phyloP scores from a whole-genome alignment of 1,284 basidiomycete species.

The Pisolithus thermaeus region DNA sequence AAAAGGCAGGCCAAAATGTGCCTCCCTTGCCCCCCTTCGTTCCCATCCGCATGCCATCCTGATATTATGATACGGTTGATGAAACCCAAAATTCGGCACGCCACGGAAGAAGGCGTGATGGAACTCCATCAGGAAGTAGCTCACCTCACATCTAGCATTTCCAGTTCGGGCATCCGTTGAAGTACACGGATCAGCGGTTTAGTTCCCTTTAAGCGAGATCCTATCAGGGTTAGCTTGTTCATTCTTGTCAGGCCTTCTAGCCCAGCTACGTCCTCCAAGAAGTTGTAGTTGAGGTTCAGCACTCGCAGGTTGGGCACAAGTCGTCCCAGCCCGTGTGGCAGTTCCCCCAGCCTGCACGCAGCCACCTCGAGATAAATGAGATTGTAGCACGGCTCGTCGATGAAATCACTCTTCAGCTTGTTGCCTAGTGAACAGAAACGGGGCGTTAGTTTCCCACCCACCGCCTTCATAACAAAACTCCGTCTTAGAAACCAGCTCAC shows the following conservation, averaged over 20 bases:
- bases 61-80: not conserved
- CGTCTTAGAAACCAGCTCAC: conserved; percentile 40
- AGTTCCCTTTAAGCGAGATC: conserved; percentile 69
- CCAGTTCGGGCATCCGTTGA: conserved; percentile 67
- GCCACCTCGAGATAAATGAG: conserved; percentile 92
- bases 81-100: conserved; percentile 4
- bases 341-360: conserved; percentile 75
- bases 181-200: conserved; percentile 68
- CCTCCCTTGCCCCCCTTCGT: not conserved
- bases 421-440: conserved; percentile 35
- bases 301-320: conserved; percentile 85
- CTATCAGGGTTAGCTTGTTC: conserved; percentile 81
- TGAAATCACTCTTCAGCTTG: conserved; percentile 39
- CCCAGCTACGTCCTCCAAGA: conserved; percentile 65
- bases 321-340: conserved; percentile 64
- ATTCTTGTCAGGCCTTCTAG: conserved; percentile 72
- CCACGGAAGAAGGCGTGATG: conserved; percentile 1
- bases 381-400: conserved; percentile 73
- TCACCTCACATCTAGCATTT: conserved; percentile 88
- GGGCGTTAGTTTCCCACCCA: not conserved
- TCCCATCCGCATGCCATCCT: not conserved
- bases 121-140: conserved; percentile 24
- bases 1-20: not conserved
- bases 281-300: conserved; percentile 95
- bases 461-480: conserved; percentile 7